Evolutionary conservation across 2,329 filamentous ascomycete species (phyloP).

Genomic region (Clonostachys byssicola): DNA sequence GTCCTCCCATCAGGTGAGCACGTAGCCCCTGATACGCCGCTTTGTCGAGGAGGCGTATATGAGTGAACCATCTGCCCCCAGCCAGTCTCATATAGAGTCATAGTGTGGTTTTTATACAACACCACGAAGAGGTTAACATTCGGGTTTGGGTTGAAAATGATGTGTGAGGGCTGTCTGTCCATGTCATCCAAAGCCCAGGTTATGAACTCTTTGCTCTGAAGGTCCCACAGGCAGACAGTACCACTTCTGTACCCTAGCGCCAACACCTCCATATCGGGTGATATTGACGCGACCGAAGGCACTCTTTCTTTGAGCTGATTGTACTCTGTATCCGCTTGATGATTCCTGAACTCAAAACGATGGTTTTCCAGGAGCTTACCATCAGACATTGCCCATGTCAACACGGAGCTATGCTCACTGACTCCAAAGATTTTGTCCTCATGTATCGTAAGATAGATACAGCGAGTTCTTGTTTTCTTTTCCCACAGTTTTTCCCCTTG

Average conservation of each 20-base stretch:
- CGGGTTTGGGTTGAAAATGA: slow-evolving; percentile 14
- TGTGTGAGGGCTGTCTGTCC: slow-evolving; percentile 2
- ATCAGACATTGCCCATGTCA: slow-evolving; percentile 8
- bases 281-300: neutral
- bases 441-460: too few relatives aligned
- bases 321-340: slow-evolving; percentile 1
- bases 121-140: slow-evolving; percentile 10
- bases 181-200: slow-evolving; percentile 10
- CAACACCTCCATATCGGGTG: neutral
- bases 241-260: slow-evolving; percentile 10
- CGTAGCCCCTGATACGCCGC: slow-evolving; percentile 3
- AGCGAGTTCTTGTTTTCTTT: neutral
- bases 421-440: slow-evolving; percentile 2
- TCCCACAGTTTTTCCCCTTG: slow-evolving; percentile 7
- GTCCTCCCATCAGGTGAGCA: slow-evolving; percentile 11
- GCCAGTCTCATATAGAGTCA: slow-evolving; percentile 11
- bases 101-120: slow-evolving; percentile 8
- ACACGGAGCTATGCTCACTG: slow-evolving; percentile 5
- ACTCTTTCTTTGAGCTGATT: neutral
- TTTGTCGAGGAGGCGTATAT: neutral
- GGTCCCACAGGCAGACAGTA: slow-evolving; percentile 11
- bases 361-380: slow-evolving; percentile 9
- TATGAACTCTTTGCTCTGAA: slow-evolving; percentile 7
- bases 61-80: slow-evolving; percentile 5
- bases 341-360: slow-evolving; percentile 3